Base-by-base conservation (phyloP, 78 protist genomes). In the Isochrysis galbana region DNA sequence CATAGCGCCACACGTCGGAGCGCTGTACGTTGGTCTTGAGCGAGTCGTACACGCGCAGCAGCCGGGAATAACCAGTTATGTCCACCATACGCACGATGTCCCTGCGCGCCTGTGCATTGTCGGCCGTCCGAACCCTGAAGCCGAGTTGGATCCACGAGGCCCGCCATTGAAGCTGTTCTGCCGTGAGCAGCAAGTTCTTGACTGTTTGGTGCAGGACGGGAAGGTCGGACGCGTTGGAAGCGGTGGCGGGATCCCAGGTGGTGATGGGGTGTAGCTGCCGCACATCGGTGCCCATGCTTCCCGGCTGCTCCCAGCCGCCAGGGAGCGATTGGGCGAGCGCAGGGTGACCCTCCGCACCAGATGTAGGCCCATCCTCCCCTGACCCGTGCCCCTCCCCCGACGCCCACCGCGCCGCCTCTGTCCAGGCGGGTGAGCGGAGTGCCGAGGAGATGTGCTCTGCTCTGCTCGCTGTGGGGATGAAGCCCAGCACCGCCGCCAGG, bases 171-270 rank as follows among this genome's bases (percentile, higher is more conserved):
- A 5, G n/a, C 82, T 72, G 44, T 25, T 72, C 42, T 5, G 44
- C 21, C 21, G 82, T 36, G 46, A 72, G 82, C 7, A 11, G 32
- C 46, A 72, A 42, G 5, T 19, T 36, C 26, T 19, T 5, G 17
- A 72, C 82, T 2, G 82, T 72, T 42, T 72, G 82, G 42, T 72
- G 82, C 44, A 72, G n/a, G n/a, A n/a, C n/a, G n/a, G n/a, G n/a
- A n/a, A n/a, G n/a, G n/a, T n/a, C n/a, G n/a, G n/a, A n/a, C n/a
- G n/a, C n/a, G n/a, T n/a, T n/a, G n/a, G n/a, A n/a, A n/a, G n/a
- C n/a, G n/a, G n/a, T n/a, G n/a, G n/a, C n/a, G n/a, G n/a, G n/a
- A n/a, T n/a, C n/a, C n/a, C n/a, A n/a, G n/a, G n/a, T n/a, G n/a
- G n/a, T n/a, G n/a, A n/a, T n/a, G n/a, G n/a, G n/a, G n/a, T n/a